phyloP scores from a whole-genome alignment of 1,284 basidiomycete species.

The Pascua sp. region DNA sequence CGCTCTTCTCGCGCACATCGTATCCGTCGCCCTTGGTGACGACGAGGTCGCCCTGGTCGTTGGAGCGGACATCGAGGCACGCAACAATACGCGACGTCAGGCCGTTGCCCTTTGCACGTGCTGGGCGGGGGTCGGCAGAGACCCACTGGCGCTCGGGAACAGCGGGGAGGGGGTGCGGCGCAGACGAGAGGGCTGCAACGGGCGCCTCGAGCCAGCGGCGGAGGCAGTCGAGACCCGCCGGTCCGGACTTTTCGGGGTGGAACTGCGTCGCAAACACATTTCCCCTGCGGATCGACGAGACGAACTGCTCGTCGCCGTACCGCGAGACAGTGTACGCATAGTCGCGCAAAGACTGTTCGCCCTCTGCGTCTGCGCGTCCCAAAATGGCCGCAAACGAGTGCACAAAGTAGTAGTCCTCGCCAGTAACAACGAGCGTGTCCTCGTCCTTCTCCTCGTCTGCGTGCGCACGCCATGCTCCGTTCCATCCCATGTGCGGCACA shows the following conservation, averaged over 20 bases:
- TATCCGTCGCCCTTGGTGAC: slow-evolving; percentile 99
- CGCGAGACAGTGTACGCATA: slow-evolving; percentile 87
- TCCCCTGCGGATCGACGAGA: slow-evolving; percentile 75
- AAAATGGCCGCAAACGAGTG: slow-evolving; percentile 78
- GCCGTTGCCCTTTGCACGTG: slow-evolving; percentile 54
- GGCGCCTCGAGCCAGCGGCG: slow-evolving; percentile 72
- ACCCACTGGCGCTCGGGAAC: slow-evolving; percentile 2
- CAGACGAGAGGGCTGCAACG: slow-evolving; percentile 29
- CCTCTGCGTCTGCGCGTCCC: slow-evolving; percentile 52
- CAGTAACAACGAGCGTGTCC: slow-evolving; percentile 47
- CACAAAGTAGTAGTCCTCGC: slow-evolving; percentile 87
- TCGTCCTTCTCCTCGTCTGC: slow-evolving; percentile 8
- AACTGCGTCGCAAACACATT: slow-evolving; percentile 96
- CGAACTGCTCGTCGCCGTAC: slow-evolving; percentile 90
- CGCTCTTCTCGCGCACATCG: slow-evolving; percentile 82
- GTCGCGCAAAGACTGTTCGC: slow-evolving; percentile 48
- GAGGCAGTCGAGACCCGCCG: slow-evolving; percentile 80
- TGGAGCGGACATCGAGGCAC: slow-evolving; percentile 95
- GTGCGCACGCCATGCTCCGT: slow-evolving; percentile 56
- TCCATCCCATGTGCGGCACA: slow-evolving; percentile 99
- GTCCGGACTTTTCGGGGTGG: slow-evolving; percentile 97
- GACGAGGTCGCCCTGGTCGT: slow-evolving; percentile 94
- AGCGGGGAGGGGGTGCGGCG: slow-evolving; percentile 14
- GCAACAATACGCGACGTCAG: slow-evolving; percentile 94
- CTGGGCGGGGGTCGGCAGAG: slow-evolving; percentile 9